These are phyloP conservation scores for Botrytis hyacinthi DNA, from an alignment of 2,329 filamentous ascomycete species.

Conservation along the genomic window DNA sequence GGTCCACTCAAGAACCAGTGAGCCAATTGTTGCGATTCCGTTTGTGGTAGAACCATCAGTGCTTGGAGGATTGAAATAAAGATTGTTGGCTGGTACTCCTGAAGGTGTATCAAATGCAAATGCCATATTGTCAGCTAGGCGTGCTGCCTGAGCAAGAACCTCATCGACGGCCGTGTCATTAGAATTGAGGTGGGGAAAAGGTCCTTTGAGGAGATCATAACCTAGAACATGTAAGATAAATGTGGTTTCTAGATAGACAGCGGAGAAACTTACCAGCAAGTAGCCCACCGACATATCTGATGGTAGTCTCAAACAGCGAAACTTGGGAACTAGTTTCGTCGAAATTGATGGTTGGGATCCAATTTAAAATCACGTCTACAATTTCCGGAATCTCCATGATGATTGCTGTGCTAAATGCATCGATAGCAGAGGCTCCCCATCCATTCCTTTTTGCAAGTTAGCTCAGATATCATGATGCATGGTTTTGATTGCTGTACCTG, in stretches of 20 bases:
- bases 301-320: slow-evolving; percentile 86
- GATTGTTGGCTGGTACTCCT: slow-evolving; percentile 69
- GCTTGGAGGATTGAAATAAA: slow-evolving; percentile 57
- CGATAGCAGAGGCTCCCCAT: slow-evolving; percentile 81
- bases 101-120: slow-evolving; percentile 75
- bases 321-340: slow-evolving; percentile 56
- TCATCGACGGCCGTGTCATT: slow-evolving; percentile 48
- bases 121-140: slow-evolving; percentile 69
- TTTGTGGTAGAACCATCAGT: slow-evolving; percentile 56
- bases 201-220: slow-evolving; percentile 71
- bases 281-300: slow-evolving; percentile 80
- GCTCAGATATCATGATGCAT: slow-evolving; percentile 7
- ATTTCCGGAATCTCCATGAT: slow-evolving; percentile 69
- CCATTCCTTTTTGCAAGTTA: slow-evolving; percentile 57
- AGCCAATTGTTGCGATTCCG: slow-evolving; percentile 73
- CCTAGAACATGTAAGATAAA: slow-evolving; percentile 40
- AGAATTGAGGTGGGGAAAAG: slow-evolving; percentile 52
- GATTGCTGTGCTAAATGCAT: slow-evolving; percentile 76
- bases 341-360: slow-evolving; percentile 71
- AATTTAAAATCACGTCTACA: slow-evolving; percentile 68
- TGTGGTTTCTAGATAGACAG: background rate
- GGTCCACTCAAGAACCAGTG: slow-evolving; percentile 81
- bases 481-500: slow-evolving; percentile 50
- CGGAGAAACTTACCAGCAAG: slow-evolving; percentile 60
- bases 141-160: slow-evolving; percentile 64